Base-by-base conservation (phyloP, 495 filamentous ascomycete species). In the Penicillium egyptiacum region DNA sequence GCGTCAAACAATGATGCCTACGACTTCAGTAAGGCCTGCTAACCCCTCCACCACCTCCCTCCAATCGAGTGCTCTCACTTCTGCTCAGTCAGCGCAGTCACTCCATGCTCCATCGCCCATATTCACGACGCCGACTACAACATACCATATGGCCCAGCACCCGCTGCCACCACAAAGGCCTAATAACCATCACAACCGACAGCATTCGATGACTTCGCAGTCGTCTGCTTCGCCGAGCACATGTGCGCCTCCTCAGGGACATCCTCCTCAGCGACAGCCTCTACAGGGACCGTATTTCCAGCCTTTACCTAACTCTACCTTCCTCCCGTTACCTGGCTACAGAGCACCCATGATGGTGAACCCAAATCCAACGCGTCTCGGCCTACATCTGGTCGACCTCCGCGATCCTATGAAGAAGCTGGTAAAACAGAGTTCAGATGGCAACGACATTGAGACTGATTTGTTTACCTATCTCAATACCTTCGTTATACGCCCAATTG, bases 351-450 rank as follows among this genome's bases (percentile, higher is more conserved):
- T 69, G 23, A 67, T 66, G 0, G 65, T 71, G 25, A 79, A 78
- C 8, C 70, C 69, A 6, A 76, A 75, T 62, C 75, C 84, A 28
- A 50, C 77, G 26, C 55, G 72, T 30, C 68, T 72, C 31, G 75
- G 79, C 4, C 73, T 88, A 33, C 85, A 88, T 55, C 83, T 85
- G 65, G 78, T 75, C 37, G 70, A 82, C 59, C 69, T 82, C 41
- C 76, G 79, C 30, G 86, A 83, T 54, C 84, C 84, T 1, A 64
- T 75, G 14, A 77, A 81, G 40, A 70, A 71, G 33, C 53, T 76
- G 5, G 33, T 69, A 41, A 53, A 62, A 9, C 20, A 11, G 16
- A 56, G 25, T 4, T 26, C 64, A 7, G 50, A 35, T 16, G 65
- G 62, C 6, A 46, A 61, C n/a, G 19, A 45, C 17, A 25, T 57